These are phyloP conservation scores for Platanthera zijinensis DNA, from an alignment of 106 monocot genomes.

Conservation along the genomic window DNA sequence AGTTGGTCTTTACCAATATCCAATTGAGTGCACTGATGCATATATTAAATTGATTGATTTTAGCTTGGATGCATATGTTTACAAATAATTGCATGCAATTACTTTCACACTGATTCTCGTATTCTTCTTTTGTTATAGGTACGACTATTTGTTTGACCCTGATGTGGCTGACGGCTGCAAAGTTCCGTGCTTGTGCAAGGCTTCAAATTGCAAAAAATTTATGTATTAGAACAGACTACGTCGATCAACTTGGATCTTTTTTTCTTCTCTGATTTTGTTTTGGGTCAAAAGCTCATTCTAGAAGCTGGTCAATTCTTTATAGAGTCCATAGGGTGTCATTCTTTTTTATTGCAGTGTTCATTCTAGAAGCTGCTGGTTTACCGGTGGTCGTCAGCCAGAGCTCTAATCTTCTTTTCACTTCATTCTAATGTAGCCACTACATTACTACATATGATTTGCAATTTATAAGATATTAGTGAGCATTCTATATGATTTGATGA, in stretches of 20 bases:
- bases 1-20: too few species aligned
- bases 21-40: too few species aligned
- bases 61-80: too few species aligned
- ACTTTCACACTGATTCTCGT: not conserved
- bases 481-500: too few species aligned
- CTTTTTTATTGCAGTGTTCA: not conserved
- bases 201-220: conserved; percentile 66
- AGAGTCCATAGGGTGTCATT: not conserved
- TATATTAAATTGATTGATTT: too few species aligned
- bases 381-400: not conserved
- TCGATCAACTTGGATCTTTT: not conserved
- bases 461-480: too few species aligned
- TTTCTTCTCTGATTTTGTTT: not conserved
- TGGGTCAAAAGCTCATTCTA: not conserved
- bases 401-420: not conserved
- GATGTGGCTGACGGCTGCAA: conserved; percentile 64
- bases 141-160: conserved; percentile 80
- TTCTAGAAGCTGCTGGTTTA: too few species aligned
- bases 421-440: not conserved
- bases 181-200: conserved; percentile 66
- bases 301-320: not conserved
- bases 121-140: conserved; percentile 26
- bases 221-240: conserved; percentile 48
- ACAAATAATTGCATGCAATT: not conserved
- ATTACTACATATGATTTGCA: not conserved